These are phyloP conservation scores for Myriosclerotinia scirpicola DNA, from an alignment of 2,329 filamentous ascomycete genomes.

Conservation along the genomic window DNA sequence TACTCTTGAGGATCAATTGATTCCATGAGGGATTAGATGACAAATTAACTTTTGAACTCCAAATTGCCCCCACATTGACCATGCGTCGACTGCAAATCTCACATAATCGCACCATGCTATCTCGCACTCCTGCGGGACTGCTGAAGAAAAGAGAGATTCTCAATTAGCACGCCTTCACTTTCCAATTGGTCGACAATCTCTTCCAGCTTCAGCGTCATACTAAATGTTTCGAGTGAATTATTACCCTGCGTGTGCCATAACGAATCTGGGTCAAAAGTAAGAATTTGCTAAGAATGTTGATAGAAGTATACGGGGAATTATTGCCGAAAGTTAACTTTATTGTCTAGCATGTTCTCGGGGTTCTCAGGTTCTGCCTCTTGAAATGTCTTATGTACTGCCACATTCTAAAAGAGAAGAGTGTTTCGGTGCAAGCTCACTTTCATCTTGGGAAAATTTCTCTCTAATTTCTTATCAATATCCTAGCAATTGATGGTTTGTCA, in stretches of 20 bases:
- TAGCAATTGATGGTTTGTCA: background rate
- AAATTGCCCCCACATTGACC: background rate
- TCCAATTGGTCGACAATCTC: rapidly evolving
- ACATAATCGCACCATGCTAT: background rate
- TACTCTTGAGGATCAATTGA: too few relatives aligned
- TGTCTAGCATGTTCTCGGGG: too few relatives aligned
- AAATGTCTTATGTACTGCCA: background rate
- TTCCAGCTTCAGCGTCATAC: background rate
- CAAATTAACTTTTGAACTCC: background rate
- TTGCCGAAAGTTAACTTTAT: too few relatives aligned
- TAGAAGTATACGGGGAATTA: rapidly evolving
- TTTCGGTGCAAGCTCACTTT: background rate
- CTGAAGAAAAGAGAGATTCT: background rate
- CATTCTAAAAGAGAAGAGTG: background rate
- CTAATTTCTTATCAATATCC: too few relatives aligned
- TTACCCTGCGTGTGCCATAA: background rate
- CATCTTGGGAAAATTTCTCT: rapidly evolving
- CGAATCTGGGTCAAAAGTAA: background rate
- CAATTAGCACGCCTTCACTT: background rate
- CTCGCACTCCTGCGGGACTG: background rate
- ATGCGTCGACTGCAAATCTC: background rate
- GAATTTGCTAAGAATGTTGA: background rate
- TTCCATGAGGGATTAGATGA: background rate
- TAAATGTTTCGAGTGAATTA: background rate
- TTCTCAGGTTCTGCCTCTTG: background rate